Percentiles rank a stretch among this genome's conserved stretches.
phyloP scores from a whole-genome alignment of 257 asterid genomes.

The Gynochthodes officinalis region DNA sequence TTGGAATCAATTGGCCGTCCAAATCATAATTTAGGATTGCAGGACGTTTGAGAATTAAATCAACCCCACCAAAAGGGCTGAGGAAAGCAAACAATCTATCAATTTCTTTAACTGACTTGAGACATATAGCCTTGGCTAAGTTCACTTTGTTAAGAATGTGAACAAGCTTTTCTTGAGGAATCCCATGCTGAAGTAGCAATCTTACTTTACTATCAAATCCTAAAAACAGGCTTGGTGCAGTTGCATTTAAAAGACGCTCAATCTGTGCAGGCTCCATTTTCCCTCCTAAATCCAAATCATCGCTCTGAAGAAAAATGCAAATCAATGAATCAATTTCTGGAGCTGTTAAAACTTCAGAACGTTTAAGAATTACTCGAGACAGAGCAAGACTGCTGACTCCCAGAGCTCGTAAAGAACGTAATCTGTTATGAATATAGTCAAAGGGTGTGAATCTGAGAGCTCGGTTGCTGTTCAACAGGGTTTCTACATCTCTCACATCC shows the following conservation, averaged over 20 bases:
- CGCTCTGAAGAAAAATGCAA: slow-evolving; percentile 29
- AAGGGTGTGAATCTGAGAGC: slow-evolving; percentile 40
- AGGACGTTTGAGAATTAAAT: slow-evolving; percentile 69
- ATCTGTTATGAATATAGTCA: slow-evolving; percentile 46
- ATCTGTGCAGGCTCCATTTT: slow-evolving; percentile 50
- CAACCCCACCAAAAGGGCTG: slow-evolving; percentile 61
- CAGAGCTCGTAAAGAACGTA: slow-evolving; percentile 45
- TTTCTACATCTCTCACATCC: slow-evolving; percentile 52
- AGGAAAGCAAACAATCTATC: slow-evolving; percentile 60
- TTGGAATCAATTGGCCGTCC: slow-evolving; percentile 68
- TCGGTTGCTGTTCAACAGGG: slow-evolving; percentile 40
- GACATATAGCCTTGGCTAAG: slow-evolving; percentile 60
- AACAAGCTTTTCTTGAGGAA: slow-evolving; percentile 55
- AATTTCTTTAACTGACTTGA: slow-evolving; percentile 53
- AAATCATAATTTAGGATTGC: slow-evolving; percentile 63
- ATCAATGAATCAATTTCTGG: slow-evolving; percentile 41
- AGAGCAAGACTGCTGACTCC: slow-evolving; percentile 54
- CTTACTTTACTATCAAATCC: slow-evolving; percentile 66
- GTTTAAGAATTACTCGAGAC: slow-evolving; percentile 47
- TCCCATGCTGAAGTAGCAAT: slow-evolving; percentile 50
- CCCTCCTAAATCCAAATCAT: slow-evolving; percentile 45
- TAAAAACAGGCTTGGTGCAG: slow-evolving; percentile 42
- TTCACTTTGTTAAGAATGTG: slow-evolving; percentile 66
- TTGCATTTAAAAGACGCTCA: slow-evolving; percentile 49
- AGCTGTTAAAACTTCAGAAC: slow-evolving; percentile 59